Base-by-base conservation (phyloP, 495 filamentous ascomycete genomes). In the Neurospora cerealis region DNA sequence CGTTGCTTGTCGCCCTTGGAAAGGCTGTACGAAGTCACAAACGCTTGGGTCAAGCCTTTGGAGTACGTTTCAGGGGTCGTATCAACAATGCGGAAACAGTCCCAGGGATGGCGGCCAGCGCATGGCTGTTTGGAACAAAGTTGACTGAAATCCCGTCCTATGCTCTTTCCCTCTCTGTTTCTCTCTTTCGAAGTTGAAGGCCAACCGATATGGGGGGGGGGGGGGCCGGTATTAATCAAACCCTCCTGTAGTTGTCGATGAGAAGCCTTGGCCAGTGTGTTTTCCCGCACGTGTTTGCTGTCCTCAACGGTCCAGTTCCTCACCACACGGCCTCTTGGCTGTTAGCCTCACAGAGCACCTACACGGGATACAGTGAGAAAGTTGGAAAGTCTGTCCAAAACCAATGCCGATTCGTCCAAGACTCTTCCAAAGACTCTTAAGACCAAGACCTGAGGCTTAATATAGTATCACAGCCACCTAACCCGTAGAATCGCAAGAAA, bases 11-110 rank as follows among this genome's bases (percentile, higher is more conserved):
- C 28, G 54, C 54, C 54, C 28, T 66, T 66, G 71, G 4, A 28
- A 21, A 36, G 48, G 54, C 37, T 69, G 34, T 36, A 73, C 74
- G 76, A 69, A 48, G 70, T 71, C 73, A 71, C 71, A 74, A 70
- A 73, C 62, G 46, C 71, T 74, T 74, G 75, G 77, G 73, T 77
- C 69, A 66, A 73, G 70, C 70, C 62, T 70, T 69, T 73, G 75
- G 72, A 72, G 72, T 77, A 73, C 77, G 79, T 82, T 81, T 82
- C 80, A 80, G 79, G 74, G 72, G 77, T 73, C 60, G 78, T 80
- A 81, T 82, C 80, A 82, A 79, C 78, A 82, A 81, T 81, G 80
- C 78, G 76, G 76, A 32, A 48, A 72, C 66, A 69, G 73, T 37
- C 70, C 71, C 70, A 73, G 71, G 70, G 70, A 60, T 69, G 74